Evolutionary conservation across 2,329 filamentous ascomycete genomes (phyloP).

Genomic region (Cladosporium sp.): DNA sequence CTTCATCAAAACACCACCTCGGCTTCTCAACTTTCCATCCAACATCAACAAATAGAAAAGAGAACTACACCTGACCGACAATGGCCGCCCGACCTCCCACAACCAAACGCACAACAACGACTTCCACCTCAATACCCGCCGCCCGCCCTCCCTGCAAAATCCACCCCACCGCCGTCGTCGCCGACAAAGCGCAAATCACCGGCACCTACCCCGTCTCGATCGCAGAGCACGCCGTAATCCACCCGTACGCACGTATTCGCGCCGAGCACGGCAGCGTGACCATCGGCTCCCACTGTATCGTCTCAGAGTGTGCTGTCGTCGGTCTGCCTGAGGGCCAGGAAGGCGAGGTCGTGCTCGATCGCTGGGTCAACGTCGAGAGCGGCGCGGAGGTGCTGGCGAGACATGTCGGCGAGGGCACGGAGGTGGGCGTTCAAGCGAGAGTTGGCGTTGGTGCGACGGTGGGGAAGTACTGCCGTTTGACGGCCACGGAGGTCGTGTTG

Average conservation of each 20-base stretch:
- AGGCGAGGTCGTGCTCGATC: constrained; percentile 35
- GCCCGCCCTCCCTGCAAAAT: constrained; percentile 38
- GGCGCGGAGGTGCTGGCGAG: constrained; percentile 37
- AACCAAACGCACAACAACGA: constrained; percentile 9
- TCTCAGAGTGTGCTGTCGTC: constrained; percentile 61
- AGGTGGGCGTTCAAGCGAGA: constrained; percentile 28
- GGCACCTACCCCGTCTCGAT: constrained; percentile 78
- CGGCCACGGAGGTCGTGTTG: constrained; percentile 33
- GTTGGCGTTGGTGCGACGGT: constrained; percentile 38
- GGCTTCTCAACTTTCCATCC: neutral
- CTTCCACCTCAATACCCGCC: constrained; percentile 22
- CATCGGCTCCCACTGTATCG: constrained; percentile 57
- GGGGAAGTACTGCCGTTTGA: constrained; percentile 45
- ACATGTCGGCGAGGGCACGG: constrained; percentile 27
- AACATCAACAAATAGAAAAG: too few relatives aligned
- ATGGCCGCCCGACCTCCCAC: constrained; percentile 11
- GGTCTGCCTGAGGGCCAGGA: constrained; percentile 26
- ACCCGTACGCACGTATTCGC: constrained; percentile 65
- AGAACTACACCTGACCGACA: neutral
- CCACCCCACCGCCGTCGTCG: constrained; percentile 45
- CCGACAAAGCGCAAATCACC: constrained; percentile 46
- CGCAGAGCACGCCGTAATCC: constrained; percentile 73
- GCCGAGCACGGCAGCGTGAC: constrained; percentile 40
- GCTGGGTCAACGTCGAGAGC: constrained; percentile 42
- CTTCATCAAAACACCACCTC: neutral